Base-by-base conservation (phyloP, 2,329 filamentous ascomycete genomes). In the Exserohilum rostratum region DNA sequence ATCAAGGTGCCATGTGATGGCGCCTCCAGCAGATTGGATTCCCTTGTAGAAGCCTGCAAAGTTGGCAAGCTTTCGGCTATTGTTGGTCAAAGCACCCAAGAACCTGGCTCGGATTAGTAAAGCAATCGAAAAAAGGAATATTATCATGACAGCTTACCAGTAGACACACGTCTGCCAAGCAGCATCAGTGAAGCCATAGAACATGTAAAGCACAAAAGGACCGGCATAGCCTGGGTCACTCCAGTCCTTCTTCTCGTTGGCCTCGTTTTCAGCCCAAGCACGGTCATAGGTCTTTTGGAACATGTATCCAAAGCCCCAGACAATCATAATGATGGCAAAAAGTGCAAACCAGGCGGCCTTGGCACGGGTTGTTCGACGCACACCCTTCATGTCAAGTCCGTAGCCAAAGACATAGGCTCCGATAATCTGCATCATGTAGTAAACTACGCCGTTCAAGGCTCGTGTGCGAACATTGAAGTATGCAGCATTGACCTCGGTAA, bases 21-120 rank as follows among this genome's bases (percentile, higher is more conserved):
- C 91, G 3, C 88, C 87, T 65, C 91, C 91, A 15, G 90, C 90
- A n/a, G 90, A 93, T 76, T 96, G 91, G 61, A 96, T 90, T 46
- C 88, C 88, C 79, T 95, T 95, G 84, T 95, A 95, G 80, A 90
- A 93, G 59, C 90, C 93, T 37, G 91, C 90, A 69, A 93, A 89
- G 80, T 97, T 96, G 78, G 93, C 93, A 25, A 93, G 85, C 76
- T 92, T 93, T 75, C 93, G 91, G 57, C 90, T 87, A 60, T 93
- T 96, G 84, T 98, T 98, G 71, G 90, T 93, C 38, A 97, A 82
- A 6, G 93, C 86, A 46, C 93, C 93, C 89, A 98, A 96, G 80
- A 54, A 54, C 51, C 51, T 54, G 34, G 2, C 7, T 17, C 1
- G 12, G 22, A 10, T 48, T 39, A 48, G 37, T 7, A 18, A 25